These are phyloP conservation scores for Raffaelea albimanens DNA, from an alignment of 2,329 filamentous ascomycete species.

Conservation along the genomic window DNA sequence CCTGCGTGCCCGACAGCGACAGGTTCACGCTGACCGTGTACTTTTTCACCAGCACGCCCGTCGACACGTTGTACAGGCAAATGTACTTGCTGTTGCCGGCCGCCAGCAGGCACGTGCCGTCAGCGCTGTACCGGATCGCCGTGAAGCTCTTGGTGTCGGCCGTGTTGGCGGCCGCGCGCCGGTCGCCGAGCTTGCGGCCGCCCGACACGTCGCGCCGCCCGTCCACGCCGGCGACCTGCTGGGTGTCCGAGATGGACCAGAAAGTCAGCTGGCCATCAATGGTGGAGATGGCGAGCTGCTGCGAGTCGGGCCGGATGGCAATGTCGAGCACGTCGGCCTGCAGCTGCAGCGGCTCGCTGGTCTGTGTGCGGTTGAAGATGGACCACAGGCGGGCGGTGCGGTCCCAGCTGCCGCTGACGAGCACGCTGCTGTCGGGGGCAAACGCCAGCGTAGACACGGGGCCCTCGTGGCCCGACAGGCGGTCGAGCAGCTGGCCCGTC, in stretches of 20 bases:
- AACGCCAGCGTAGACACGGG: constrained; percentile 86
- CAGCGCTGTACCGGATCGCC: constrained; percentile 81
- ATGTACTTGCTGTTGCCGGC: constrained; percentile 98
- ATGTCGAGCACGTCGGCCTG: constrained; percentile 85
- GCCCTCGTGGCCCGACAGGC: constrained; percentile 84
- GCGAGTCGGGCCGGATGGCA: constrained; percentile 79
- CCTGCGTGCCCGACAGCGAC: constrained; percentile 91
- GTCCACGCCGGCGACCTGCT: constrained; percentile 79
- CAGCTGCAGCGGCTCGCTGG: constrained; percentile 84
- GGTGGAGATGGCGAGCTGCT: constrained; percentile 84
- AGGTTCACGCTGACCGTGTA: constrained; percentile 93
- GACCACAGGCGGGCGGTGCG: constrained; percentile 93
- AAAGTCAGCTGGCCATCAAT: constrained; percentile 91
- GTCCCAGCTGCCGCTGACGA: constrained; percentile 95
- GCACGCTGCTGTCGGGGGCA: constrained; percentile 70
- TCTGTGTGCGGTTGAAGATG: constrained; percentile 88
- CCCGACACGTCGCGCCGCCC: constrained; percentile 88
- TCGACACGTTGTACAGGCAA: constrained; percentile 89
- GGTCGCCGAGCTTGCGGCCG: constrained; percentile 78
- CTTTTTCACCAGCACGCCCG: constrained; percentile 85
- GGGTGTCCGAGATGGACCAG: constrained; percentile 83
- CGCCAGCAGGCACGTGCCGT: constrained; percentile 82
- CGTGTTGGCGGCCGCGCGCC: constrained; percentile 82
- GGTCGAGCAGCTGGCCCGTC: constrained; percentile 88
- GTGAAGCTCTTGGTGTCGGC: constrained; percentile 85